phyloP scores from a whole-genome alignment of 306 rosid species.

The Coriaria nepalensis region DNA sequence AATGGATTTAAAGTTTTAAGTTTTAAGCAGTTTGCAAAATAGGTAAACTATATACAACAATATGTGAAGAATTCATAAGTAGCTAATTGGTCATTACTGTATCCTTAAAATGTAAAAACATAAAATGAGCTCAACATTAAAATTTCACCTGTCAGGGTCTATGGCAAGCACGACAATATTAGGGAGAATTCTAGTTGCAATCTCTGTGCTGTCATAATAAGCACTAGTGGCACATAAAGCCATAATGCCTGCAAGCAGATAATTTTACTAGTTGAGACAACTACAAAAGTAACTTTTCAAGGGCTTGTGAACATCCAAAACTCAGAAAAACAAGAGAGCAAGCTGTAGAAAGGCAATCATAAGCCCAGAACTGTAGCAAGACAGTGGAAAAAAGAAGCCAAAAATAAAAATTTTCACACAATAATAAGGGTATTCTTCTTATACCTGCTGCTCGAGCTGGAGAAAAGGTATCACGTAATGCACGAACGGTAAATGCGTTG shows the following conservation, averaged over 20 bases:
- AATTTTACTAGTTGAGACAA: neutral
- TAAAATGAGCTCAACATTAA: neutral
- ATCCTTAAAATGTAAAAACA: neutral
- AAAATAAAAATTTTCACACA: neutral
- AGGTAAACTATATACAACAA: too few species aligned
- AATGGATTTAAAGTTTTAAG: too few species aligned
- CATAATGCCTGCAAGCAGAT: constrained; percentile 70
- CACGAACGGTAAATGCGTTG: constrained; percentile 98
- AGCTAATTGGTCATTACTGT: too few species aligned
- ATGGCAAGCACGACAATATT: constrained; percentile 78
- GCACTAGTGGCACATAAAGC: constrained; percentile 95
- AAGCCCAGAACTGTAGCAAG: neutral
- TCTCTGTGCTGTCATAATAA: constrained; percentile 76
- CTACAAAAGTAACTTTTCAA: neutral
- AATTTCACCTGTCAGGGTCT: constrained; percentile 80
- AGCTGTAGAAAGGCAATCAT: neutral
- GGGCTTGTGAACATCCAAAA: constrained; percentile 4
- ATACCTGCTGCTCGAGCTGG: constrained; percentile 99
- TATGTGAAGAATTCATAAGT: too few species aligned
- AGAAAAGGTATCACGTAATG: constrained; percentile 88
- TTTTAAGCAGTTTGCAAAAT: too few species aligned
- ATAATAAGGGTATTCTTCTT: constrained; percentile 6
- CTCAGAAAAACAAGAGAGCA: constrained; percentile 10
- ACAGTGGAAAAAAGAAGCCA: neutral
- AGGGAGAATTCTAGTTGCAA: constrained; percentile 94